Conservation (phyloP, 73 alveolate species). For the Stentor coeruleus region DNA sequence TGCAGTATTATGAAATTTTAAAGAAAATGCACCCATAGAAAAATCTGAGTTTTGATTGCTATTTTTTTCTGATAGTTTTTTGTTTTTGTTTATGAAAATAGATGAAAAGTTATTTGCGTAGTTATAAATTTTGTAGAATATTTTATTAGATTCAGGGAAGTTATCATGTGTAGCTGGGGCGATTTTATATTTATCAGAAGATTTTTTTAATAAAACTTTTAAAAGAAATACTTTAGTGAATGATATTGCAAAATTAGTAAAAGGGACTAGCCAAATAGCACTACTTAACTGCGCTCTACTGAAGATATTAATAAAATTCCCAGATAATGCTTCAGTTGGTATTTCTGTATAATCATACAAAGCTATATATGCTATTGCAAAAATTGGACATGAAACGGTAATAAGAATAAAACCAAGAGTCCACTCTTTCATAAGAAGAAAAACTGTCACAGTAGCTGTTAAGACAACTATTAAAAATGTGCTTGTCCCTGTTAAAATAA, state of each 20-base stretch:
- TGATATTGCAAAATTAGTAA: constrained; percentile 37
- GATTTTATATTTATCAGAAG: no score
- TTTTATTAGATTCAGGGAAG: no score
- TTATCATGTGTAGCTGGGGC: no score
- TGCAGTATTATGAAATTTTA: background rate
- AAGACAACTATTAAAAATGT: background rate
- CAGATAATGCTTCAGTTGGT: background rate
- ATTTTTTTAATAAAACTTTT: no score
- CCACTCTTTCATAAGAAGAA: constrained; percentile 8
- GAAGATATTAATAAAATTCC: background rate
- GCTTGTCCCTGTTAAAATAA: constrained; percentile 13
- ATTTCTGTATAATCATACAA: background rate
- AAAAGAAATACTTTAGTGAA: constrained; percentile 25
- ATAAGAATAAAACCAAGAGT: background rate
- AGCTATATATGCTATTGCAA: background rate
- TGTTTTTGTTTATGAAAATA: constrained; percentile 44
- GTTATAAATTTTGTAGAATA: background rate
- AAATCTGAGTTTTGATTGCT: background rate
- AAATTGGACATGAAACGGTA: background rate
- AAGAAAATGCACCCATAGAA: background rate
- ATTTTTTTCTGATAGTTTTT: constrained; percentile 24
- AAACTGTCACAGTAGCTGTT: background rate
- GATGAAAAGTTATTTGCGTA: background rate
- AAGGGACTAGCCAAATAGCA: constrained; percentile 15
- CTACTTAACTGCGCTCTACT: background rate